Evolutionary conservation across 2,329 filamentous ascomycete genomes (phyloP).

Genomic region (Immersiporthe knoxdaviesiana): DNA sequence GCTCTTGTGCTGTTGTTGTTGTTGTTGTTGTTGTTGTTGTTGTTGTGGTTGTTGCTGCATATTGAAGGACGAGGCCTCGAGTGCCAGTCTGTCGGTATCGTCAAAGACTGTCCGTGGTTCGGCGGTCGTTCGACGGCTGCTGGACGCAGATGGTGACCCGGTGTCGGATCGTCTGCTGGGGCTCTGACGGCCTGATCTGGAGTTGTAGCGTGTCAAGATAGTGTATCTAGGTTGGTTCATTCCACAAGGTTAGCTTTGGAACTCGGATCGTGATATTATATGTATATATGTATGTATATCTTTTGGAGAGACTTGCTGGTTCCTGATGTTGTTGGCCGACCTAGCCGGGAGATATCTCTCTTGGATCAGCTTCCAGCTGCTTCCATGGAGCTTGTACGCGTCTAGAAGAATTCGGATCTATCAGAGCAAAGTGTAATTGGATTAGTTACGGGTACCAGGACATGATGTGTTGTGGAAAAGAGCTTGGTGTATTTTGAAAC

Average conservation of each 20-base stretch:
- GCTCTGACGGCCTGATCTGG: neutral
- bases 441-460: neutral
- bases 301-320: neutral
- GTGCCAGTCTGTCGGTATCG: neutral
- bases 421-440: neutral
- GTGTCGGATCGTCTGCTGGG: neutral
- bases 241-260: neutral
- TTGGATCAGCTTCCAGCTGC: conserved; percentile 15
- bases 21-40: too few species aligned
- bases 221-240: neutral
- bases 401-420: neutral
- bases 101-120: neutral
- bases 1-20: neutral
- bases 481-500: too few species aligned
- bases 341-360: conserved; percentile 11
- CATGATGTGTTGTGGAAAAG: too few species aligned
- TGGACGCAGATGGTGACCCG: neutral
- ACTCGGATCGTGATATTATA: too few species aligned
- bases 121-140: neutral
- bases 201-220: conserved; percentile 9
- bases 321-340: conserved; percentile 15
- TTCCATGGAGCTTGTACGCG: conserved; percentile 12
- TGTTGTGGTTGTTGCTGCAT: too few species aligned
- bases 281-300: too few species aligned
- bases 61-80: neutral